A percentile compares a stretch with the other conserved stretches of the same genome.
phyloP scores from a whole-genome alignment of 306 rosid species.

The Quercus agrifolia region DNA sequence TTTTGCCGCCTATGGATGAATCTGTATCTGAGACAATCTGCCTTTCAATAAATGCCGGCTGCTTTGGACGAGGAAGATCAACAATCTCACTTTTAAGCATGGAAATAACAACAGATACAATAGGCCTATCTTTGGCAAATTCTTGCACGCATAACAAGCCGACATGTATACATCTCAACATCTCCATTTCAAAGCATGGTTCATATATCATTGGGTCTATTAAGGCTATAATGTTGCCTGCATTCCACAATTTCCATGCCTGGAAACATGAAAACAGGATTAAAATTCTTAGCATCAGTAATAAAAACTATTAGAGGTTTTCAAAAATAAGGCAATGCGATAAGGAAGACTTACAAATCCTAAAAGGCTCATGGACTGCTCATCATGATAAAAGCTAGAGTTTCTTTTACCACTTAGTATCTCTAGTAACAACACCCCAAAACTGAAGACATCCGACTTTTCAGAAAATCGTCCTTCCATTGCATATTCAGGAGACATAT shows the following conservation, averaged over 20 bases:
- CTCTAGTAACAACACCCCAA: conserved; percentile 8
- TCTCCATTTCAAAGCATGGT: not conserved
- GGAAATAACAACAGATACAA: not conserved
- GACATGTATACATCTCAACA: not conserved
- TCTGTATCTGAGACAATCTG: too few species aligned
- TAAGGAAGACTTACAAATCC: not conserved
- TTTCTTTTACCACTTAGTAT: not conserved
- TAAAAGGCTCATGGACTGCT: not conserved
- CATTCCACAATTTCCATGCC: not conserved
- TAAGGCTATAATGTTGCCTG: not conserved
- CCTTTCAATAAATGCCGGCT: too few species aligned
- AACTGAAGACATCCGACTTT: not conserved
- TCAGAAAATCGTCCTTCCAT: not conserved
- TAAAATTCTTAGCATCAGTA: too few species aligned
- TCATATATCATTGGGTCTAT: not conserved
- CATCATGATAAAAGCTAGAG: not conserved
- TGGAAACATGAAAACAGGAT: not conserved
- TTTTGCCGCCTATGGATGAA: too few species aligned
- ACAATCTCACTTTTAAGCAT: too few species aligned
- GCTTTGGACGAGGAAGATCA: too few species aligned
- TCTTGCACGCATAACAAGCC: not conserved
- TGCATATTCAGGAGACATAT: not conserved
- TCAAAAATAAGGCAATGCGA: not conserved
- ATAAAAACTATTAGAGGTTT: not conserved
- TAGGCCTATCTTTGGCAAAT: not conserved